These are phyloP conservation scores for Cladosporium oxysporum DNA, from an alignment of 2,329 filamentous ascomycete genomes.

Conservation along the genomic window DNA sequence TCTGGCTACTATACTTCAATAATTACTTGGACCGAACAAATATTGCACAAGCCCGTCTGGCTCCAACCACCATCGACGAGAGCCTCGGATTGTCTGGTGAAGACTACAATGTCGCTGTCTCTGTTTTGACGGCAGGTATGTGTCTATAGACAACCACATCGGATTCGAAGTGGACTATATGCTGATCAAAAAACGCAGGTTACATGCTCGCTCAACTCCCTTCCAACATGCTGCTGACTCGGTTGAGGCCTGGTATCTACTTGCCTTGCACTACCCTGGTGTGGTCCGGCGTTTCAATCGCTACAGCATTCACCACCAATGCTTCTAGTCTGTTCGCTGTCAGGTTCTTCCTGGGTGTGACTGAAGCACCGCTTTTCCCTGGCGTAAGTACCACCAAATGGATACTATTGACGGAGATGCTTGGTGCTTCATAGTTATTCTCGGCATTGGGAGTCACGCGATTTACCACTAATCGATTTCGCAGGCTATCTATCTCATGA, in stretches of 20 bases:
- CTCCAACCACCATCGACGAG: slow-evolving; percentile 6
- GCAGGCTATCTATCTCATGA: slow-evolving; percentile 43
- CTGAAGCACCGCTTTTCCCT: neutral
- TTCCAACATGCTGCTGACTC: slow-evolving; percentile 7
- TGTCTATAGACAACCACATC: neutral
- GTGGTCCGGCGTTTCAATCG: slow-evolving; percentile 5
- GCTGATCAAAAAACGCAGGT: neutral
- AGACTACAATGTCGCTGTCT: slow-evolving; percentile 6
- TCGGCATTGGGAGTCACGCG: neutral
- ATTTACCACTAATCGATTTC: neutral
- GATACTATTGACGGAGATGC: neutral
- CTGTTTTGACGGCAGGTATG: slow-evolving; percentile 3
- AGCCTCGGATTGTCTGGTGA: neutral
- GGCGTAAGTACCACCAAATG: neutral
- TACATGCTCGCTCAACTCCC: slow-evolving; percentile 12
- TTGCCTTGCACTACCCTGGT: slow-evolving; percentile 6
- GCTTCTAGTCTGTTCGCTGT: neutral
- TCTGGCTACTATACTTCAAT: slow-evolving; percentile 32
- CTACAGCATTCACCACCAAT: slow-evolving; percentile 4
- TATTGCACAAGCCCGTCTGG: slow-evolving; percentile 8
- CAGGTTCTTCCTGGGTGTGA: slow-evolving; percentile 4
- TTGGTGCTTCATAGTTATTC: neutral
- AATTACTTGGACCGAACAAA: slow-evolving; percentile 8
- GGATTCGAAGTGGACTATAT: neutral
- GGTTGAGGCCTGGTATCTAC: neutral